Evolutionary conservation across 805 yeast species (phyloP).

Genomic region (Kregervanrija pseudodelftensis): DNA sequence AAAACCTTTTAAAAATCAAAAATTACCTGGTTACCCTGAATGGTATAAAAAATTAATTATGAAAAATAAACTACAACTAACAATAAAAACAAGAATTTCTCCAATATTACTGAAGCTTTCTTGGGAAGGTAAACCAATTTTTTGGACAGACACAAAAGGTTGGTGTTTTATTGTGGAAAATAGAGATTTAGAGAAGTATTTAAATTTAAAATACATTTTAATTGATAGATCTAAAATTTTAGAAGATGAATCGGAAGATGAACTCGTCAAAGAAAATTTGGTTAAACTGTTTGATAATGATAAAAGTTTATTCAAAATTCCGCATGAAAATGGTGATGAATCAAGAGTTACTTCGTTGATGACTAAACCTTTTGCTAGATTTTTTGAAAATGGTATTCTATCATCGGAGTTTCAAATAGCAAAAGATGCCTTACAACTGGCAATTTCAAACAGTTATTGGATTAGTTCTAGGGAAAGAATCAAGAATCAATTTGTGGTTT

Average conservation of each 20-base stretch:
- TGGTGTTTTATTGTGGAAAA: conserved; percentile 77
- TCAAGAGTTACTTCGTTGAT: conserved; percentile 69
- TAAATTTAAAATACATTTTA: conserved; percentile 31
- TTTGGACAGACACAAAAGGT: conserved; percentile 74
- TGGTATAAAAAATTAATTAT: conserved; percentile 72
- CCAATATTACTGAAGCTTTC: conserved; percentile 69
- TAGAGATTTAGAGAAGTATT: conserved; percentile 29
- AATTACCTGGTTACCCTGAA: conserved; percentile 82
- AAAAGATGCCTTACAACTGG: conserved; percentile 66
- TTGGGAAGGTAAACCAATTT: conserved; percentile 81
- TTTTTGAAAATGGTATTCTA: conserved; percentile 67
- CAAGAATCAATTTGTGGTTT: conserved; percentile 77
- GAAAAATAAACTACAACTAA: conserved; percentile 40
- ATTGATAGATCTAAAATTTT: conserved; percentile 13
- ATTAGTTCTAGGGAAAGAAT: conserved; percentile 83
- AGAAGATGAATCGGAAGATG: conserved; percentile 8
- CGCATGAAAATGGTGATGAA: conserved; percentile 79
- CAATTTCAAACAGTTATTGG: conserved; percentile 87
- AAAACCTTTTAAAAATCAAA: conserved; percentile 62
- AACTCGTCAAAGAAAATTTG: conserved; percentile 12
- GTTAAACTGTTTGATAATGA: neutral
- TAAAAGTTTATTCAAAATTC: conserved; percentile 53
- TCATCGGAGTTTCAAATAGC: conserved; percentile 71
- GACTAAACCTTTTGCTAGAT: conserved; percentile 65
- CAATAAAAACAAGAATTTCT: conserved; percentile 67